Evolutionary conservation across 2,329 filamentous ascomycete species (phyloP).

Genomic region (Botryotinia convoluta): DNA sequence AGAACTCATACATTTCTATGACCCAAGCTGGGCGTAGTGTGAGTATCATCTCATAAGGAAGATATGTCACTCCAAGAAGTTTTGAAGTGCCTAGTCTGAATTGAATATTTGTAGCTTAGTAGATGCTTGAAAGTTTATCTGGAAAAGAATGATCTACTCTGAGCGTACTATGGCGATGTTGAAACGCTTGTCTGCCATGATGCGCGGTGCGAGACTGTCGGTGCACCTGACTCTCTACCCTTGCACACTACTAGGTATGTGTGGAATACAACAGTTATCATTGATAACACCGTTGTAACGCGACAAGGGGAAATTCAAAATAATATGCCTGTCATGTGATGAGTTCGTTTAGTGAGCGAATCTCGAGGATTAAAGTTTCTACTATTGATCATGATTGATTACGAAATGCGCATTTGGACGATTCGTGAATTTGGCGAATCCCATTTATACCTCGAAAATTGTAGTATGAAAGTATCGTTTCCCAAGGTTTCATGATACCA

Average conservation of each 20-base stretch:
- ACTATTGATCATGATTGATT: not conserved
- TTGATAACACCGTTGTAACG: not conserved
- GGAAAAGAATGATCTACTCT: not conserved
- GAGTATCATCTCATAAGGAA: not conserved
- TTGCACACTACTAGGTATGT: not conserved
- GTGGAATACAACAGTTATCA: not conserved
- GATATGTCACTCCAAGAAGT: not conserved
- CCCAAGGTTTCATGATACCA: not conserved
- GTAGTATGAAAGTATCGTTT: not conserved
- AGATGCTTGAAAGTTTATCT: not conserved
- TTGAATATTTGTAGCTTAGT: not conserved
- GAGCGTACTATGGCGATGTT: not conserved
- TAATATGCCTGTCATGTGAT: not conserved
- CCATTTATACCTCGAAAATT: not conserved
- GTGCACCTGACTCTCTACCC: not conserved
- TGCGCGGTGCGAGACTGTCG: not conserved
- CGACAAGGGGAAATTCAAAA: not conserved
- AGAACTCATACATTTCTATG: not conserved
- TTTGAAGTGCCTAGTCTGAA: not conserved
- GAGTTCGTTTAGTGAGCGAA: not conserved
- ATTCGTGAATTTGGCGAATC: not conserved
- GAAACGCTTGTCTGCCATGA: not conserved
- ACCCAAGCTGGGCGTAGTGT: not conserved
- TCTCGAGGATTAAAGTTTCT: not conserved
- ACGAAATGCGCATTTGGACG: not conserved